Evolutionary conservation across 257 asterid species (phyloP), one percentile per base, ranked within the genome.

Genomic region (Knoxia roxburghii): DNA sequence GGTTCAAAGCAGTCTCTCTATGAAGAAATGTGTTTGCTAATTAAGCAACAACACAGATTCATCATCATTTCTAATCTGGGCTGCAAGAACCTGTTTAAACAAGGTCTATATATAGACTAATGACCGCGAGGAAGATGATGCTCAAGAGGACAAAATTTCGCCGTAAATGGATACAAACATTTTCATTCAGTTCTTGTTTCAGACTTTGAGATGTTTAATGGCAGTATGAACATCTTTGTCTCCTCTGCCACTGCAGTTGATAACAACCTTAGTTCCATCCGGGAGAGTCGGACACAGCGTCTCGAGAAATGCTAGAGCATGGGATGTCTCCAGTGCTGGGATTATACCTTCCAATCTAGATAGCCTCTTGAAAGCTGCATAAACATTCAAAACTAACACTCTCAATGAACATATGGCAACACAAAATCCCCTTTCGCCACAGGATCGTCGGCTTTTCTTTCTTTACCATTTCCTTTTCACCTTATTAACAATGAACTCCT

Each of bases 221-320:
- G 89, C 96, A 0, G 97, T 88, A 27, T 90, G 88, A 41, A 90
- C 96, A 75, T 93, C 97, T 78, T 93, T 90, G 76, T 90, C 99
- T 67, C 97, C 99, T 73, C 99, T 86, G 41, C 98, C 96, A 54
- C 98, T 90, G 88, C 96, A 94, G 91, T 84, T 88, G 52, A 90
- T 61, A 40, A 94, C 98, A 33, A 90, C 87, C 83, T 85, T 90
- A 8, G 89, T 72, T 61, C 94, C 96, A 74, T 90, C 83, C 0
- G 88, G 73, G 56, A 90, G 82, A 29, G 79, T 68, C 5, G 99
- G 99, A 80, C 98, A 90, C 58, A 94, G 76, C 77, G 83, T 84
- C 95, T 94, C 96, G 4, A 93, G 80, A 78, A 83, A 78, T 17
- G 97, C 97, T 13, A 93, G 69, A 6, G 97, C 99, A 68, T 90